Evolutionary conservation across 345 rosid genomes (phyloP).

Genomic region (Noccaea bulbosa): DNA sequence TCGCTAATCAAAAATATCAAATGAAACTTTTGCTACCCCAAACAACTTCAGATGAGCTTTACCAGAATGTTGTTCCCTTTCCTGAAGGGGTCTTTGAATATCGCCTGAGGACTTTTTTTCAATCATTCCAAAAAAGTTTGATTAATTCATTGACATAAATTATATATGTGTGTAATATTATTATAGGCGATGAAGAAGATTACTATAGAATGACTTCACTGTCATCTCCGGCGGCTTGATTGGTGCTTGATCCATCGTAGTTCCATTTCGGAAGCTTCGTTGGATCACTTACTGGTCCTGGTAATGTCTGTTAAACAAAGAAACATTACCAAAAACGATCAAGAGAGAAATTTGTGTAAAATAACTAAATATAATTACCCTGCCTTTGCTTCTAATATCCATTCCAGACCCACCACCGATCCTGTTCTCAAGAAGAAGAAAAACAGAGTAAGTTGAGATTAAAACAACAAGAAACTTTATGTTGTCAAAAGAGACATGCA

Average conservation of each 20-base stretch:
- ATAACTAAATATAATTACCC: conserved; percentile 44
- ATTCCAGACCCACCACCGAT: conserved; percentile 89
- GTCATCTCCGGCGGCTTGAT: conserved; percentile 96
- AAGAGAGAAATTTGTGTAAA: background rate
- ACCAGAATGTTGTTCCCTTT: conserved; percentile 95
- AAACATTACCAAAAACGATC: background rate
- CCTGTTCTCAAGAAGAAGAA: conserved; percentile 49
- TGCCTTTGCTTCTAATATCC: conserved; percentile 89
- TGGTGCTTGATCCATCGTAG: conserved; percentile 96
- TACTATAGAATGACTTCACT: conserved; percentile 98
- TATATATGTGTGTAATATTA: background rate
- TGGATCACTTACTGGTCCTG: conserved; percentile 83
- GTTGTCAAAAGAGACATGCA: conserved; percentile 24
- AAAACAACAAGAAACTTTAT: background rate
- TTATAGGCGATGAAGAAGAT: conserved; percentile 20
- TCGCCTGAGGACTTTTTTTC: conserved; percentile 73
- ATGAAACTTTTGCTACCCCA: background rate
- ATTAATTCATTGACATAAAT: background rate
- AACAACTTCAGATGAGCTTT: conserved; percentile 23
- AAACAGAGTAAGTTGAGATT: background rate
- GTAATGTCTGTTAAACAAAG: conserved; percentile 55
- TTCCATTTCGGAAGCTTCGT: conserved; percentile 97
- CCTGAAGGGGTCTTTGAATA: conserved; percentile 91
- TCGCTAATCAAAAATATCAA: background rate
- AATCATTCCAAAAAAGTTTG: conserved; percentile 22